These are phyloP conservation scores for Talaromyces sp. DNA, from an alignment of 2,329 filamentous ascomycete genomes.

Conservation along the genomic window DNA sequence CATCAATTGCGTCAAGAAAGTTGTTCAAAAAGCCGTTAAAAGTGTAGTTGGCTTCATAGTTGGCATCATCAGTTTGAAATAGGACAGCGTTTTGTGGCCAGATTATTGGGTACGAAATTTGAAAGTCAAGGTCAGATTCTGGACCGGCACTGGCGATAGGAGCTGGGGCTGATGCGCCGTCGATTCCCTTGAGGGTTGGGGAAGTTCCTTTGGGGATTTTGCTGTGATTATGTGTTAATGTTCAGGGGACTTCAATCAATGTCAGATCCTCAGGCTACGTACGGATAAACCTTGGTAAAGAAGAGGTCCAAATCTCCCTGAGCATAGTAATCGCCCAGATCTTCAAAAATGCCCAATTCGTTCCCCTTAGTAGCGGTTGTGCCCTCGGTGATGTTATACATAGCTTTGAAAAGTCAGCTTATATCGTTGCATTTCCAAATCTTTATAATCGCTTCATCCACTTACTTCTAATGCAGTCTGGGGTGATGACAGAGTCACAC, in stretches of 20 bases:
- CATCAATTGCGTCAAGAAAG: conserved; percentile 47
- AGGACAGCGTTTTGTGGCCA: conserved; percentile 47
- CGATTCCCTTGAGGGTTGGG: conserved; percentile 36
- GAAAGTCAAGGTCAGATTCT: conserved; percentile 44
- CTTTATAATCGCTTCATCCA: not conserved
- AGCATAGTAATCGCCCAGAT: conserved; percentile 42
- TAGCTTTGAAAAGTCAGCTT: conserved; percentile 17
- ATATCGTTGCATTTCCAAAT: not conserved
- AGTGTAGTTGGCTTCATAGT: conserved; percentile 36
- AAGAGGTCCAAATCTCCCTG: conserved; percentile 43
- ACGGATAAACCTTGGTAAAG: conserved; percentile 33
- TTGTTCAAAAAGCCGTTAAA: conserved; percentile 42
- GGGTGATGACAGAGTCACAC: conserved; percentile 33
- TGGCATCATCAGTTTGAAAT: conserved; percentile 43
- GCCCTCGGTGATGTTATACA: conserved; percentile 43
- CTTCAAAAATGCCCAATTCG: conserved; percentile 43
- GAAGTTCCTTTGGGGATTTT: conserved; percentile 37
- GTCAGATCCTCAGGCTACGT: not conserved
- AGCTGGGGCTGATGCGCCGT: conserved; percentile 36
- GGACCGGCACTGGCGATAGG: conserved; percentile 27
- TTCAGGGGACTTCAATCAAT: not conserved
- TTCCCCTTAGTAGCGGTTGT: conserved; percentile 35
- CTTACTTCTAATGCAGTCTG: conserved; percentile 36
- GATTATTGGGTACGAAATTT: conserved; percentile 44
- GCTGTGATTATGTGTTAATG: conserved; percentile 19